phyloP scores from a whole-genome alignment of 1,139 yeast genomes.

The Kodamaea sp. region DNA sequence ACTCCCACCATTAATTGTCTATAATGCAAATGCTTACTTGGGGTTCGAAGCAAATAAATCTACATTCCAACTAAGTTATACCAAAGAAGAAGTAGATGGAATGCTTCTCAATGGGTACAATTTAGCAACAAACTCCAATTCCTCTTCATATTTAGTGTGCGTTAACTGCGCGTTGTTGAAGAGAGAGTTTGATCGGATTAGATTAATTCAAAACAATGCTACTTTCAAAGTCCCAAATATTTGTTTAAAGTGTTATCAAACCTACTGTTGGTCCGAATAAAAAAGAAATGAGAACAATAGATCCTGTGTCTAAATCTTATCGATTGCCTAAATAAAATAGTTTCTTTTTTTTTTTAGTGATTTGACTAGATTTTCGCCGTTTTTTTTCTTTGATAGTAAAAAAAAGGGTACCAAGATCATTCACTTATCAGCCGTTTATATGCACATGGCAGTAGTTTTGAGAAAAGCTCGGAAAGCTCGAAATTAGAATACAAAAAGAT shows the following conservation, averaged over 20 bases:
- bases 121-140: slow-evolving; percentile 45
- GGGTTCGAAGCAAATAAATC: slow-evolving; percentile 51
- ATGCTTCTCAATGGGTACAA: slow-evolving; percentile 53
- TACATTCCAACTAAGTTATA: slow-evolving; percentile 55
- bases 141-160: slow-evolving; percentile 45
- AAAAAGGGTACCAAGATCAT: no score
- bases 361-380: background rate
- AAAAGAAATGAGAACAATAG: background rate
- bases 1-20: slow-evolving; percentile 54
- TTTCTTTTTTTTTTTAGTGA: background rate
- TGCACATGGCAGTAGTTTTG: no score
- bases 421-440: no score
- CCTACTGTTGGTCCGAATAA: slow-evolving; percentile 20
- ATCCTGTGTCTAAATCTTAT: background rate
- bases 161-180: slow-evolving; percentile 58
- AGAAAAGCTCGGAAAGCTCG: no score
- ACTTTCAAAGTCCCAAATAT: slow-evolving; percentile 13
- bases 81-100: slow-evolving; percentile 33
- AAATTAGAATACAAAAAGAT: background rate
- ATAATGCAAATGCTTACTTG: slow-evolving; percentile 44
- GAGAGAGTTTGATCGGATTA: slow-evolving; percentile 46
- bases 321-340: background rate
- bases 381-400: no score
- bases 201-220: background rate
- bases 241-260: slow-evolving; percentile 20